phyloP scores from a whole-genome alignment of 148 eudicot species.

The Linanthus parryae region DNA sequence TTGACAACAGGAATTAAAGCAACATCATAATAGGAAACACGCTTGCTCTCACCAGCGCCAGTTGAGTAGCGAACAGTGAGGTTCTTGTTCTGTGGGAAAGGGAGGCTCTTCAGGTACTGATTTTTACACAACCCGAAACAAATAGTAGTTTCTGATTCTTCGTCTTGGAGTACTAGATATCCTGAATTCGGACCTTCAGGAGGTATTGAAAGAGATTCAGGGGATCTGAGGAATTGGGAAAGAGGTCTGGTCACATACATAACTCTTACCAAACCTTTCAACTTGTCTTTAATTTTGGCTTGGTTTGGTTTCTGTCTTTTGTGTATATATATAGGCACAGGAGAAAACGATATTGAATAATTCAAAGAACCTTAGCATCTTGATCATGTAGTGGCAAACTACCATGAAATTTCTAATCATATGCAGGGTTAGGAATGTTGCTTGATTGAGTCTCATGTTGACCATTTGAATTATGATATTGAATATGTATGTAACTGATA shows the following conservation, averaged over 20 bases:
- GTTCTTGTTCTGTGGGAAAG: constrained; percentile 64
- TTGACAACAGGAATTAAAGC: constrained; percentile 37
- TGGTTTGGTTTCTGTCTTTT: too few species aligned
- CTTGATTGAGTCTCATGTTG: too few species aligned
- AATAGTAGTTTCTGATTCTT: constrained; percentile 25
- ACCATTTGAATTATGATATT: too few species aligned
- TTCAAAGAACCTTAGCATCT: too few species aligned
- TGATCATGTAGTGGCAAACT: too few species aligned
- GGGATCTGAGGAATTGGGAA: constrained; percentile 30
- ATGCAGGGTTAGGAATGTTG: too few species aligned
- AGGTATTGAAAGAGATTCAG: constrained; percentile 21
- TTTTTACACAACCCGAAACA: constrained; percentile 42
- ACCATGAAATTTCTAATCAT: too few species aligned
- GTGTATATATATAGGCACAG: too few species aligned
- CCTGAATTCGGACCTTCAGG: constrained; percentile 22
- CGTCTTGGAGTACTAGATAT: constrained; percentile 38
- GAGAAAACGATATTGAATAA: too few species aligned
- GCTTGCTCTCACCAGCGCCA: constrained; percentile 1
- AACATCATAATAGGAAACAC: constrained; percentile 14
- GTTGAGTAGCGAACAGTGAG: constrained; percentile 15
- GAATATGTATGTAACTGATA: too few species aligned
- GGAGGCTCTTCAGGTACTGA: constrained; percentile 16
- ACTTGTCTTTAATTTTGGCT: too few species aligned
- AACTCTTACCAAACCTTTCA: too few species aligned
- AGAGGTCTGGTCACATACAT: constrained; percentile 59